Base-by-base conservation (phyloP, 805 yeast species). In the Cyberlindnera nakhonratchasimensis region DNA sequence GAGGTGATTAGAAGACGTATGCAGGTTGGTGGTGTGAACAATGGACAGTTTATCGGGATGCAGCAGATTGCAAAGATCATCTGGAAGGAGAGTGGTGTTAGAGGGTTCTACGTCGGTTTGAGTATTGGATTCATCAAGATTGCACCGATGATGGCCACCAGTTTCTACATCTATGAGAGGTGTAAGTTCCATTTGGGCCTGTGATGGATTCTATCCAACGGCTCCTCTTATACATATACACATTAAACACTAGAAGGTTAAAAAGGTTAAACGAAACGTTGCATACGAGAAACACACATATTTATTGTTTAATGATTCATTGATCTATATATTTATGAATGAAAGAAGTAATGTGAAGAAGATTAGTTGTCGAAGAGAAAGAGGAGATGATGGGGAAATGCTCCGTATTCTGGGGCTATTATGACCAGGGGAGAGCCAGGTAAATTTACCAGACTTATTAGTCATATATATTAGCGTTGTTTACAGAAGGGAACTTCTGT, bases 101-200 rank as follows among this genome's bases (percentile, higher is more conserved):
- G 79, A 54, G 98, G 99, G 13, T 90, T 86, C 62, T 93, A 85
- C 59, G 95, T 93, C 12, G 99, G 99, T 2, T 74, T 93, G 55
- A 82, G 93, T 52, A 91, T 93, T 53, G 99, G 99, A 0, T 93
- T 89, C 63, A 76, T 93, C 54, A 93, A 93, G 64, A 96, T 93
- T 26, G 79, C 86, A 16, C 99, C 99, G 8, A 93, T 93, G 99
- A 91, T 82, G 57, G 96, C 98, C 28, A 90, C 97, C 63, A 83
- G 96, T 13, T 91, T 91, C 63, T 90, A 79, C 60, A 96, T 91
- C 28, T 93, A 93, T 64, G 99, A 91, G 65, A 72, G 96, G 45
- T 72, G 82, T 65, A 93, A 93, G 67, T 67, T 68, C 53, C 62
- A 71, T 40, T 64, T 93, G 40, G 85, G 86, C 3, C 32, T 45